Base-by-base conservation (phyloP, 176 grass and related monocot species). In the Panicum miliaceum region DNA sequence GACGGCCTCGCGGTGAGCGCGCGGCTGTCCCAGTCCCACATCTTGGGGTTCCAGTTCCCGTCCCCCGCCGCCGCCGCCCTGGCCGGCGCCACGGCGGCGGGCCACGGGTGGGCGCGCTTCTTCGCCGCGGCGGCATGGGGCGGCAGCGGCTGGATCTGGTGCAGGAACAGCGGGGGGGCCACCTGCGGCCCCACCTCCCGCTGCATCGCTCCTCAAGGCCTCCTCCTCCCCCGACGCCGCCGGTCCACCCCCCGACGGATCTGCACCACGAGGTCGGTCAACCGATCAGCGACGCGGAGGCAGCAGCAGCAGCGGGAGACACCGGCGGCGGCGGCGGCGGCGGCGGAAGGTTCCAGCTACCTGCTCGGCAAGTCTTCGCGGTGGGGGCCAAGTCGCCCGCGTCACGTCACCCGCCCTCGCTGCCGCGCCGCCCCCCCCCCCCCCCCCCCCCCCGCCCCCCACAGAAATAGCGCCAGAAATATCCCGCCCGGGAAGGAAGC, bases 11-110 rank as follows among this genome's bases (percentile, higher is more conserved):
- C 96, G 20, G 86, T 78, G 41, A 99, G 88, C 16, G 76, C 8
- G 66, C 92, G 79, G 86, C 93, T 96, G 84, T 96, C 96, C 96
- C 91, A 99, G 53, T 96, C 90, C 96, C 96, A 99, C 78, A 90
- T 84, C 60, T 77, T 87, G 29, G 91, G 91, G 85, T 99, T 96
- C 96, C 96, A 99, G 89, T 86, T 92, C 8, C 75, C 83, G 60
- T 16, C 52, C 22, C 16, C 77, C 29, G 45, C 32, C 13, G 74
- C 76, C 12, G 80, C 34, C 9, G 83, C 18, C 19, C 11, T 47
- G 56, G 29, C 29, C 29, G 29, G 29, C 25, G 84, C 47, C 19
- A 68, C 43, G 29, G 8, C 60, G 4, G 82, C 83, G 52, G 83
- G 47, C 84, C 96, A 87, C 68, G 90, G 82, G 81, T 75, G 77